Percentiles rank a stretch among this genome's conserved stretches.
Conservation (phyloP, 1,284 basidiomycete species). For the Apiotrichum gracile region DNA sequence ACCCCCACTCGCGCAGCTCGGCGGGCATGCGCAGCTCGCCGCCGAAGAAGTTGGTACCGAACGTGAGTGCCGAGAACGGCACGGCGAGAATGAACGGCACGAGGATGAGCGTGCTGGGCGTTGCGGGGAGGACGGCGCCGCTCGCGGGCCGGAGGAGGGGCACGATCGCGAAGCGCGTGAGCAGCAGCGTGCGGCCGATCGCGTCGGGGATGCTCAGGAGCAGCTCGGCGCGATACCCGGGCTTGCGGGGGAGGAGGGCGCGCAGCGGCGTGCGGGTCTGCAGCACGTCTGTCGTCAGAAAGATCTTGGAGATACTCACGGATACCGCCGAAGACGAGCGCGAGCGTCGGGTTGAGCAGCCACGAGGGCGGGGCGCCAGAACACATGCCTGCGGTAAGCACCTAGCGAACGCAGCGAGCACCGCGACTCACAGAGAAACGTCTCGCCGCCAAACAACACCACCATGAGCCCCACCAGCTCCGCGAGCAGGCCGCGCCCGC, state of each 20-base stretch:
- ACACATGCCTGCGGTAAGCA: constrained; percentile 23
- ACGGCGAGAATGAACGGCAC: constrained; percentile 43
- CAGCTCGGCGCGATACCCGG: constrained; percentile 33
- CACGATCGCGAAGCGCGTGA: constrained; percentile 41
- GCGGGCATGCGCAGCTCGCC: constrained; percentile 32
- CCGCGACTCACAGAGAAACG: constrained; percentile 38
- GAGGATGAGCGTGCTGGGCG: constrained; percentile 37
- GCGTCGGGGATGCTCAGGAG: constrained; percentile 37
- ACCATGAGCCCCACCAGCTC: constrained; percentile 41
- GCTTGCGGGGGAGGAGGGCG: constrained; percentile 28
- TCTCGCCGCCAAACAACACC: constrained; percentile 46
- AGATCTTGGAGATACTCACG: constrained; percentile 22
- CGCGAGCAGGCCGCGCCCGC: constrained; percentile 31
- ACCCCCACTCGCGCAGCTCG: constrained; percentile 39
- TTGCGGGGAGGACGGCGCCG: constrained; percentile 23
- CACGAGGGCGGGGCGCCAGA: constrained; percentile 41
- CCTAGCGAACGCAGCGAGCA: background rate
- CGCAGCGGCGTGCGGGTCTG: constrained; percentile 39
- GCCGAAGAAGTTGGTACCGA: constrained; percentile 40
- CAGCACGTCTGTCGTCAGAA: constrained; percentile 27
- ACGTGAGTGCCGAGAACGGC: constrained; percentile 39
- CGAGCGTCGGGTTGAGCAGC: constrained; percentile 39
- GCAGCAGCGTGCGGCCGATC: constrained; percentile 42
- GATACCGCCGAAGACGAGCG: constrained; percentile 28
- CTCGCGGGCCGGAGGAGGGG: constrained; percentile 23